These are phyloP conservation scores for Amanita muscaria DNA, from an alignment of 768 basidiomycete genomes.

Conservation along the genomic window DNA sequence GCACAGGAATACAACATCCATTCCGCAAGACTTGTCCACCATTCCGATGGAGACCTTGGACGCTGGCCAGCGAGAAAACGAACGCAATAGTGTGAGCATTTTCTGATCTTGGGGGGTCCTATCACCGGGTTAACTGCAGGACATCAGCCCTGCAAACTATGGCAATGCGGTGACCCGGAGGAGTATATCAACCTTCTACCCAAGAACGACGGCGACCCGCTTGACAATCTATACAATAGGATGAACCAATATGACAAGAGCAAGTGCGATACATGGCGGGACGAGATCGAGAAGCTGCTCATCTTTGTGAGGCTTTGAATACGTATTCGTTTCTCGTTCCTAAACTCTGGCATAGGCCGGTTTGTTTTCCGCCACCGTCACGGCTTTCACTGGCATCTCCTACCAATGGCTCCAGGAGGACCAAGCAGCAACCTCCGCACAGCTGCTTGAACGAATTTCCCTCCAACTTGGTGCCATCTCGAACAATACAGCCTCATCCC, in stretches of 20 bases:
- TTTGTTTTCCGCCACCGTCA: constrained; percentile 18
- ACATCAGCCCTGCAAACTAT: too few relatives aligned
- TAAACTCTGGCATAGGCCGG: constrained; percentile 10
- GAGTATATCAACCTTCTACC: too few relatives aligned
- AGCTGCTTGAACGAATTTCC: constrained; percentile 7
- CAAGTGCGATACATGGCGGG: not conserved
- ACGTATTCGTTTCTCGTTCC: not conserved
- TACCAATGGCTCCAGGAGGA: constrained; percentile 13
- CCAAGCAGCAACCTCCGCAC: constrained; percentile 7
- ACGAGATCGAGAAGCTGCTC: constrained; percentile 10
- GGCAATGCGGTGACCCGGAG: too few relatives aligned
- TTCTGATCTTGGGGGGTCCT: too few relatives aligned
- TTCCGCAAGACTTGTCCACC: too few relatives aligned
- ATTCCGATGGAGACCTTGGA: too few relatives aligned
- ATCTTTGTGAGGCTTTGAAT: constrained; percentile 10
- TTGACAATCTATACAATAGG: not conserved
- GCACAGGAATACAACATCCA: too few relatives aligned
- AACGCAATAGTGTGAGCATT: too few relatives aligned
- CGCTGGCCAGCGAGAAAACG: too few relatives aligned
- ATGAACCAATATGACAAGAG: not conserved
- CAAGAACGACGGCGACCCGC: too few relatives aligned
- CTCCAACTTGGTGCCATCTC: not conserved
- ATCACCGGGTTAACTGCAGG: too few relatives aligned
- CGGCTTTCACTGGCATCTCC: constrained; percentile 16
- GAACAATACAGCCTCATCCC: not conserved